Evolutionary conservation across 75 land plant genomes (phyloP), one percentile per base, ranked within the genome.

Genomic region (Sequoiadendron giganteum): DNA sequence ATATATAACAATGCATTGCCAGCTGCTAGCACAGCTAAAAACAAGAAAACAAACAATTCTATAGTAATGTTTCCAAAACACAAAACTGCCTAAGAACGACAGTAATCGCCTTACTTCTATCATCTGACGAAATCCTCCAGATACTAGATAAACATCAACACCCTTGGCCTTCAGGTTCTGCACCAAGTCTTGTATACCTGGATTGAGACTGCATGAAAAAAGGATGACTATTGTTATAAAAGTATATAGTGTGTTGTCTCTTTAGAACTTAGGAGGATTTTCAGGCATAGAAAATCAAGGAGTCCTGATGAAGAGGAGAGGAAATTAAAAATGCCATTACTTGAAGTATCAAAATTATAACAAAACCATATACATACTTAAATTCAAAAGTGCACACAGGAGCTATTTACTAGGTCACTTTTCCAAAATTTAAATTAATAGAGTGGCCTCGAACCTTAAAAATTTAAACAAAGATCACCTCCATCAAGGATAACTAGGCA

Each of bases 101-200:
- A 76, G 25, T 34, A 30, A 85, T 81, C 10, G 70, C n/a, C 90
- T 86, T 94, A 98, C 99, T 90, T 94, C 93, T 87, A 98, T 98
- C 96, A 98, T 98, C 85, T 98, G 99, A 76, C 99, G 95, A 79
- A 98, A 98, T 85, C 99, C 99, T 84, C 99, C 99, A 82, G 99
- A 98, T 38, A 98, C 91, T 13, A 97, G 91, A 88, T 97, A 98
- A 45, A 98, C 95, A 87, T 90, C 87, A 14, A 68, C 94, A 39
- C 93, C 91, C 13, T 92, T 93, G 13, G 91, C 92, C 76, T 91
- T 94, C 70, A 98, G 93, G 87, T 93, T 95, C 80, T 91, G 88
- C 32, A 98, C 91, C 86, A 98, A 89, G 28, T 91, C 93, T 88
- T 88, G 90, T 75, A 98, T 98, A 42, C 99, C 99, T 85, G 97